Conservation (phyloP, 345 rosid genomes). For the Geranium brycei region DNA sequence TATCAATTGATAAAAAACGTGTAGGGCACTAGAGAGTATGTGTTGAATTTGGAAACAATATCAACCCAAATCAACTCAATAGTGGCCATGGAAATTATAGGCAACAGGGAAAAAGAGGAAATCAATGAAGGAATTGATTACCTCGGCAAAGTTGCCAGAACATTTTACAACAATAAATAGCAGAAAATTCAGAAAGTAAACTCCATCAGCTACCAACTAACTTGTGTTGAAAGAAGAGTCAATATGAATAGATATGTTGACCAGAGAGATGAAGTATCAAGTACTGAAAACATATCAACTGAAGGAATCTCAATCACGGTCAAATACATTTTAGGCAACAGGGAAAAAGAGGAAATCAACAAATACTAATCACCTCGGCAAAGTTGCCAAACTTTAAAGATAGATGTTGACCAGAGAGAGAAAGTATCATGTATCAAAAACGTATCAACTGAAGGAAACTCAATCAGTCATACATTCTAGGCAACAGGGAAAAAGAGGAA, state of each 20-base stretch:
- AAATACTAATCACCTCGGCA: slow-evolving; percentile 2
- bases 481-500: background rate
- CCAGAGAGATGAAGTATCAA: background rate
- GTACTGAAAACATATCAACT: background rate
- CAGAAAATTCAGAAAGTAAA: no score
- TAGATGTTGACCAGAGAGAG: background rate
- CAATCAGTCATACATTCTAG: background rate
- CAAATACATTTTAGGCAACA: slow-evolving; percentile 2
- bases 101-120: slow-evolving; percentile 26
- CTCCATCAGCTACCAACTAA: no score
- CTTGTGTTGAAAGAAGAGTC: no score
- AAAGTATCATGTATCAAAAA: background rate
- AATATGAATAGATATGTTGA: background rate
- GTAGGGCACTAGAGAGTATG: background rate
- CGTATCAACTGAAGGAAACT: background rate
- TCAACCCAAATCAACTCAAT: background rate
- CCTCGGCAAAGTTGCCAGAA: slow-evolving; percentile 24
- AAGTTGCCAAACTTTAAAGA: background rate
- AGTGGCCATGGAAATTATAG: slow-evolving; percentile 8
- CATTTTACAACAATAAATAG: background rate
- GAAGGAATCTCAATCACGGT: background rate
- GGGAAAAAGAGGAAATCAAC: slow-evolving; percentile 7
- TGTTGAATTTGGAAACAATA: background rate
- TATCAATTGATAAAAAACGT: no score
- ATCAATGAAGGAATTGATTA: slow-evolving; percentile 11